These are phyloP conservation scores for Pestalotiopsis sp. DNA, from an alignment of 2,329 filamentous ascomycete genomes.

Conservation along the genomic window DNA sequence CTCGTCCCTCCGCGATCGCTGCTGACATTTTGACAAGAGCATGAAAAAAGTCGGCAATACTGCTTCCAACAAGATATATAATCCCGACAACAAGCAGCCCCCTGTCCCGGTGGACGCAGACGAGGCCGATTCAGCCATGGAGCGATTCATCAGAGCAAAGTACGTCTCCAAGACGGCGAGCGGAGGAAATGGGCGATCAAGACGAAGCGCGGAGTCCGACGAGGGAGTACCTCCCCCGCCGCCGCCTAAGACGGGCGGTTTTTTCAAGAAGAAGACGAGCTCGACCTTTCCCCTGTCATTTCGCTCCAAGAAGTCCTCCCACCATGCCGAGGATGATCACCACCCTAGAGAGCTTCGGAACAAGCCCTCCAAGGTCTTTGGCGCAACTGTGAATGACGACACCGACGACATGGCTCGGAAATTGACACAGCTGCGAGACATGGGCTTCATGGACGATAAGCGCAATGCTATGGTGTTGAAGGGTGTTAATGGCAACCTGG, in stretches of 20 bases:
- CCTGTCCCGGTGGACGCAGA: conserved; percentile 88
- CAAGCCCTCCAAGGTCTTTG: conserved; percentile 72
- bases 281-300: conserved; percentile 69
- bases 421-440: conserved; percentile 76
- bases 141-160: conserved; percentile 92
- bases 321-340: conserved; percentile 24
- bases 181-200: conserved; percentile 31
- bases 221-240: conserved; percentile 63
- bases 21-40: conserved; percentile 57
- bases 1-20: not conserved
- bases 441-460: conserved; percentile 88
- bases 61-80: conserved; percentile 85
- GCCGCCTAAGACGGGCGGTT: conserved; percentile 67
- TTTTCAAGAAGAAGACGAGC: conserved; percentile 58
- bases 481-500: conserved; percentile 81
- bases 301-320: conserved; percentile 58
- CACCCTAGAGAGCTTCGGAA: conserved; percentile 47
- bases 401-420: conserved; percentile 74
- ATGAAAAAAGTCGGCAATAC: conserved; percentile 93
- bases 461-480: conserved; percentile 82
- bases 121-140: conserved; percentile 92
- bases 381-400: conserved; percentile 64
- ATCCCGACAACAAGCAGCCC: conserved; percentile 80
- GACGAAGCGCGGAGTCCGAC: conserved; percentile 52
- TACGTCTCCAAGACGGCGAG: conserved; percentile 68